Evolutionary conservation across 768 basidiomycete genomes (phyloP).

Genomic region (Lactarius psammicola): DNA sequence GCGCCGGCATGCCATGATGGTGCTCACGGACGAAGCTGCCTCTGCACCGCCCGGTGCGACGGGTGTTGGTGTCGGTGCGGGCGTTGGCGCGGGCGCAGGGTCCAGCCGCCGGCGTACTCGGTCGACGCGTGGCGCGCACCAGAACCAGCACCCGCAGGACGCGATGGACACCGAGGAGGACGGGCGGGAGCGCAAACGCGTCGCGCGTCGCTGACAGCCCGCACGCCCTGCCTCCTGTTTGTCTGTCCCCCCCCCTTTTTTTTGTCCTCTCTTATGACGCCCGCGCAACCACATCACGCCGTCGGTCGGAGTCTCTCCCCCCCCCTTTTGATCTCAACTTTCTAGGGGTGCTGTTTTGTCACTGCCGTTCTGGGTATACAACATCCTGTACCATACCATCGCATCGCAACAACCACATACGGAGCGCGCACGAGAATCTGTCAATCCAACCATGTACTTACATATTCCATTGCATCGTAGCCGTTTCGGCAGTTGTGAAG

Average conservation of each 20-base stretch:
- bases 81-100: constrained; percentile 29
- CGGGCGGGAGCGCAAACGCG: constrained; percentile 69
- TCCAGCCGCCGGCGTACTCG: constrained; percentile 55
- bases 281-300: background rate
- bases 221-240: background rate
- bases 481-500: constrained; percentile 21
- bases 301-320: background rate
- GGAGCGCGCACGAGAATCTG: constrained; percentile 17
- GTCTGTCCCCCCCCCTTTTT: background rate
- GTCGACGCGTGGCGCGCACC: constrained; percentile 42
- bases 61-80: constrained; percentile 34
- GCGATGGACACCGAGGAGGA: constrained; percentile 79
- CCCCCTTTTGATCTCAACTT: background rate
- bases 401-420: constrained; percentile 4
- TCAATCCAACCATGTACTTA: constrained; percentile 24
- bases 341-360: constrained; percentile 10
- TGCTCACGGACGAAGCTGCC: constrained; percentile 59
- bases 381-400: constrained; percentile 20
- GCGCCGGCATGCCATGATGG: constrained; percentile 76
- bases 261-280: no score
- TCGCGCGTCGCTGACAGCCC: constrained; percentile 55
- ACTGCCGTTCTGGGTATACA: constrained; percentile 17
- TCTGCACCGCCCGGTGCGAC: constrained; percentile 39
- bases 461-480: constrained; percentile 21
- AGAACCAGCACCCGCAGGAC: constrained; percentile 45